Evolutionary conservation across 768 basidiomycete genomes (phyloP), one percentile per base, ranked within the genome.

Genomic region (Hortiboletus campestris): DNA sequence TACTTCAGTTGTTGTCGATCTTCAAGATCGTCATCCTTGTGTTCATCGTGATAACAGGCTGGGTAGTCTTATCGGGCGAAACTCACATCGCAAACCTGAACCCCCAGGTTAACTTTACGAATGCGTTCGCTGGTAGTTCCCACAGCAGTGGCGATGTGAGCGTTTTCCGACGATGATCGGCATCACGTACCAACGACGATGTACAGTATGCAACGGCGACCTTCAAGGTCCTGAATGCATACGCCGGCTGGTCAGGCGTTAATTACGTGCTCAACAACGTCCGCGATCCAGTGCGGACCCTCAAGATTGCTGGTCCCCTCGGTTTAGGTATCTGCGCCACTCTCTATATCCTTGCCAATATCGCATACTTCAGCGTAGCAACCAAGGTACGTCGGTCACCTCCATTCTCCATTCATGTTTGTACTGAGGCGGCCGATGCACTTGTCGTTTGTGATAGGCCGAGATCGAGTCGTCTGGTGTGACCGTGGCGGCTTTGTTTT

Each of bases 401-500:
- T 29, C 34, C 16, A 12, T 20, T 22, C 9, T 20, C 7, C n/a
- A 5, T 31, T 9, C n/a, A 2, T 22, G 22, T n/a, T 42, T 3
- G 31, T 32, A 4, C 44, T 42, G 16, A 39, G 8, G 10, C 0
- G n/a, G 13, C 20, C 17, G 39, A 34, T 42, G 32, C 32, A 32
- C 3, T 3, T 13, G 32, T 11, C 12, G 17, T n/a, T 42, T 20
- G 16, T 32, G 11, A 55, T 35, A 80, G 62, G 67, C 73, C 6
- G 75, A 83, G 53, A 82, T 86, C 38, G 50, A 74, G 31, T 66
- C 74, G 8, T 74, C 76, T 0, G 81, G 79, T 0, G 78, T 80
- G 12, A 83, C 80, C 0, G 81, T 84, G n/a, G 84, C 84, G 2
- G 73, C 81, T 0, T 63, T 84, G 29, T 85, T 84, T 67, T 85